These are phyloP conservation scores for Linnemannia zychae DNA, from an alignment of 192 early-diverging fungal genomes.

Conservation along the genomic window DNA sequence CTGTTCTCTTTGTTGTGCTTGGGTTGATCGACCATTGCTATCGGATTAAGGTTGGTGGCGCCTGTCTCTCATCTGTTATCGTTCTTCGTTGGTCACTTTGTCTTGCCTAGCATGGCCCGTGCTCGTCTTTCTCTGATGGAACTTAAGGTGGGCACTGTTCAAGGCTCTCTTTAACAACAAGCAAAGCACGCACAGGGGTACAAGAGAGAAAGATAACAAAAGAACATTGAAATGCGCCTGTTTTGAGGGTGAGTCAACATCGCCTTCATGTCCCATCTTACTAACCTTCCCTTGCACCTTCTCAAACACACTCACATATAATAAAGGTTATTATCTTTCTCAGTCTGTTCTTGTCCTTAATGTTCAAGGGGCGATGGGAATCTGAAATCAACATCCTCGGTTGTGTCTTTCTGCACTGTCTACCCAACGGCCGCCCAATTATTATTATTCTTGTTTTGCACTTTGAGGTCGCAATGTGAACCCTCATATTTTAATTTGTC, in stretches of 20 bases:
- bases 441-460: too few species aligned
- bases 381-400: neutral
- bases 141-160: neutral
- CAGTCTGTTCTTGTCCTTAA: neutral
- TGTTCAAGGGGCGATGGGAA: neutral
- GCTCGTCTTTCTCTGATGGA: neutral
- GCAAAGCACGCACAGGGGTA: neutral
- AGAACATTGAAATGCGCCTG: neutral
- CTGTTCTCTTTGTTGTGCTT: too few species aligned
- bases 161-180: neutral
- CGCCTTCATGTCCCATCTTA: neutral
- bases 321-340: neutral
- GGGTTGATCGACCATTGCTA: too few species aligned
- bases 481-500: neutral
- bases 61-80: neutral
- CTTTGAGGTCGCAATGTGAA: neutral
- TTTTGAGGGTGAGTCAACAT: conserved; percentile 1
- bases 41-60: neutral
- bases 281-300: neutral
- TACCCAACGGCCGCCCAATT: neutral
- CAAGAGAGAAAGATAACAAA: neutral
- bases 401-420: neutral
- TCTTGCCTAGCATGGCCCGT: neutral
- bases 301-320: neutral
- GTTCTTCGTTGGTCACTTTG: neutral